Base-by-base conservation (phyloP, 352 stramenopile species). In the Aphanomyces stellatus region DNA sequence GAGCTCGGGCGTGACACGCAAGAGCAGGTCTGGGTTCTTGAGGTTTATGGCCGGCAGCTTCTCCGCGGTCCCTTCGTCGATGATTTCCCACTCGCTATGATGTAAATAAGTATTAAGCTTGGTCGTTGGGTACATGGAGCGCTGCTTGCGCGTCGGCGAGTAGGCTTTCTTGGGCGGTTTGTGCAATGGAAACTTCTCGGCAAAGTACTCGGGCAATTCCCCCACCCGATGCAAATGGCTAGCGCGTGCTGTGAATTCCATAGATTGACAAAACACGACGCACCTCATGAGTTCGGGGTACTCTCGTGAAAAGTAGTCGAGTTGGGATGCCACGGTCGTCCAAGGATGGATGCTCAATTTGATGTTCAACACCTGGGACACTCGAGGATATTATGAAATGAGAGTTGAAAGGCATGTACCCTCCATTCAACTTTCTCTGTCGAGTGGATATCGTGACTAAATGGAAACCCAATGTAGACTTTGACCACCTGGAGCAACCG, bases 401-500 rank as follows among this genome's bases (percentile, higher is more conserved):
- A 34, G 24, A 4, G 31, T 64, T 3, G 51, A 24, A 64, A 62
- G 11, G 5, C 27, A 79, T 76, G 17, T 61, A 91, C 82, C 56
- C 88, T 74, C 88, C 88, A 96, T 43, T 95, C 77, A 19, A 96
- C 83, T 69, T 87, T 85, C 64, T 95, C 88, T 0, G 85, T 88
- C 35, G 85, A 94, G 71, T 95, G 85, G 46, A 94, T 91, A 55
- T 92, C 78, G 61, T 93, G 86, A 24, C 77, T 81, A 27, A 96
- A 82, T 2, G 87, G 86, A n/a, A 95, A 90, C 0, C 87, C 87
- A 2, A 93, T 73, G 70, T 92, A 92, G 17, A 96, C 72, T 53
- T 88, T 91, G 22, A 79, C 71, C 5, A 95, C 80, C 37, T 46
- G n/a, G 37, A 19, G 0, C n/a, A 11, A 46, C 37, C 13, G 13